phyloP scores from a whole-genome alignment of 2,329 filamentous ascomycete species.

The Aspergillus alliaceus region DNA sequence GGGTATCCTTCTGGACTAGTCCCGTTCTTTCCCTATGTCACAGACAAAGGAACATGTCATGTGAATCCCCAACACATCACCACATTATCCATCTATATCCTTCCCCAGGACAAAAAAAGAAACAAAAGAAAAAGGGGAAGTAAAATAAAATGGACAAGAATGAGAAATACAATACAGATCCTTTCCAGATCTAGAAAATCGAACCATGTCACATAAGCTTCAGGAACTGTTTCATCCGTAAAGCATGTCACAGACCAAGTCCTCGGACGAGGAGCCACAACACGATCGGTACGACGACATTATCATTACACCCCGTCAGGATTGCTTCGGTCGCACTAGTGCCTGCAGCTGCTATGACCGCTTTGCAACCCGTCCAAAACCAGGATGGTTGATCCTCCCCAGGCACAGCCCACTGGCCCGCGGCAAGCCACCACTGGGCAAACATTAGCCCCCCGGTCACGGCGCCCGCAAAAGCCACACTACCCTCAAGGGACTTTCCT shows the following conservation, averaged over 20 bases:
- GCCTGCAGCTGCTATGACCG: conserved; percentile 69
- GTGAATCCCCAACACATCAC: not conserved
- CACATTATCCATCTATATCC: not conserved
- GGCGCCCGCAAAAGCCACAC: conserved; percentile 74
- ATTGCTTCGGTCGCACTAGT: conserved; percentile 94
- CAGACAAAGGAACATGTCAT: not conserved
- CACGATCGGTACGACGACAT: conserved; percentile 91
- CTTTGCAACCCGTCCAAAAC: conserved; percentile 53
- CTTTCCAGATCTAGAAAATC: not conserved
- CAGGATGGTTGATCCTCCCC: conserved; percentile 23
- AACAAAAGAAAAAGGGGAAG: not conserved
- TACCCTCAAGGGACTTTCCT: conserved; percentile 91
- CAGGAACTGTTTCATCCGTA: conserved; percentile 1
- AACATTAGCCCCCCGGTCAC: conserved; percentile 73
- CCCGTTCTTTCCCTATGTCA: not conserved
- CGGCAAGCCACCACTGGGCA: conserved; percentile 70
- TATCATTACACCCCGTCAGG: conserved; percentile 94
- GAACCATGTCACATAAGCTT: not conserved
- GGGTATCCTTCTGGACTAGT: too few species aligned
- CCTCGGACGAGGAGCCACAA: conserved; percentile 91
- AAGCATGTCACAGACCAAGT: conserved; percentile 44
- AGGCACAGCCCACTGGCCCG: conserved; percentile 66
- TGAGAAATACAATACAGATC: not conserved
- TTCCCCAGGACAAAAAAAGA: not conserved
- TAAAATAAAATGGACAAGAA: not conserved